phyloP scores from a whole-genome alignment of 768 basidiomycete species.

The Boletus rufocinnamomeus region DNA sequence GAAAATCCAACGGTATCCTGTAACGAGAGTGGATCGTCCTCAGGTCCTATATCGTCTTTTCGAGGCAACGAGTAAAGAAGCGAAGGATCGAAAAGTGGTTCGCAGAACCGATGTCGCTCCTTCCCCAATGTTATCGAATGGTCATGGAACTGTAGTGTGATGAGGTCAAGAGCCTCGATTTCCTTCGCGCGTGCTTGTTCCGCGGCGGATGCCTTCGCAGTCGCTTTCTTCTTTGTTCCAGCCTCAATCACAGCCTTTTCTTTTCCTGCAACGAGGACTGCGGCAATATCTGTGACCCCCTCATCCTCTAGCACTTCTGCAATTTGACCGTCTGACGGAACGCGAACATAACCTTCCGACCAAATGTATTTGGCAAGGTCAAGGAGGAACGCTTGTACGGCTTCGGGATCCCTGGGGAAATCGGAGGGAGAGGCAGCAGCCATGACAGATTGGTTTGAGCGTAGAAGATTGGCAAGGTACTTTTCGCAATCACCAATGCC shows the following conservation, averaged over 20 bases:
- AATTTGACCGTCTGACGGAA: slow-evolving; percentile 74
- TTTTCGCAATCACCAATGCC: slow-evolving; percentile 73
- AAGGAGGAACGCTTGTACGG: slow-evolving; percentile 52
- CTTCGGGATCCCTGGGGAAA: slow-evolving; percentile 46
- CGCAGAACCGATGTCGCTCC: slow-evolving; percentile 88
- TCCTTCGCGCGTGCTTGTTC: slow-evolving; percentile 81
- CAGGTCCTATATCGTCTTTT: slow-evolving; percentile 27
- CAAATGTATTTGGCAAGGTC: slow-evolving; percentile 68
- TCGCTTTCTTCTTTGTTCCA: slow-evolving; percentile 76
- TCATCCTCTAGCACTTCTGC: slow-evolving; percentile 69
- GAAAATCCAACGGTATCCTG: slow-evolving; percentile 70
- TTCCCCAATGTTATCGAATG: slow-evolving; percentile 76
- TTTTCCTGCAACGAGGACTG: slow-evolving; percentile 87
- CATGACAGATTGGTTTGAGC: slow-evolving; percentile 66
- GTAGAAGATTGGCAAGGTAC: slow-evolving; percentile 74
- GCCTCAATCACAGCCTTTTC: slow-evolving; percentile 88
- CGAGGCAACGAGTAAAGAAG: slow-evolving; percentile 46
- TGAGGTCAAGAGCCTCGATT: slow-evolving; percentile 82
- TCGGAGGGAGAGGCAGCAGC: slow-evolving; percentile 56
- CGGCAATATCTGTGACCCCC: slow-evolving; percentile 87
- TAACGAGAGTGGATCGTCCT: slow-evolving; percentile 43
- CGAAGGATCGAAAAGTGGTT: slow-evolving; percentile 80
- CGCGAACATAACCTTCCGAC: slow-evolving; percentile 65
- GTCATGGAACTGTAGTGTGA: slow-evolving; percentile 71
- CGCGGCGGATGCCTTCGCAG: slow-evolving; percentile 70